A percentile compares a stretch with the other conserved stretches of the same genome.
Conservation (phyloP, 148 eudicot species). For the Spergularia marina region DNA sequence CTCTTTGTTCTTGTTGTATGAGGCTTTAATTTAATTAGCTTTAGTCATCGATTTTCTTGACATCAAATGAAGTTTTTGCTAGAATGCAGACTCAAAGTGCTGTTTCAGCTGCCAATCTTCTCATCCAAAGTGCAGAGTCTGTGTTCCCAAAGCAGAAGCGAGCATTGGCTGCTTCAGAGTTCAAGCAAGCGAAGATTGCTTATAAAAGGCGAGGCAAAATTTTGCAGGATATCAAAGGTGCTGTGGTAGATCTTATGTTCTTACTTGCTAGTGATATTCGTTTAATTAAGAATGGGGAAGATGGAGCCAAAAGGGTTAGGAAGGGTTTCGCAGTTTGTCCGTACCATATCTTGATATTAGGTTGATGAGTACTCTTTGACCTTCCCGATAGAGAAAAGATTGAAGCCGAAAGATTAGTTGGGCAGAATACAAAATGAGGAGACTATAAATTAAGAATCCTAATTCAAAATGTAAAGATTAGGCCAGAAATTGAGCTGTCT, state of each 20-base stretch:
- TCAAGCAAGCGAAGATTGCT: conserved; percentile 77
- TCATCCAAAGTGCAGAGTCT: conserved; percentile 66
- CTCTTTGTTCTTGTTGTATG: background rate
- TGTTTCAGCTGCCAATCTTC: conserved; percentile 65
- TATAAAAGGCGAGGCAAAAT: conserved; percentile 56
- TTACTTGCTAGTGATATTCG: background rate
- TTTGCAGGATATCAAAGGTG: conserved; percentile 53
- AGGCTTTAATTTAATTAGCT: background rate
- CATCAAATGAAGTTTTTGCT: conserved; percentile 5
- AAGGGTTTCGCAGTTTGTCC: background rate
- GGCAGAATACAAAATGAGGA: background rate
- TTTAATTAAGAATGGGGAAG: background rate
- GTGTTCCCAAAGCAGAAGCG: conserved; percentile 83
- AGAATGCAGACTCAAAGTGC: conserved; percentile 82
- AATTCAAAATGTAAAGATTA: background rate
- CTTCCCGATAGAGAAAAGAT: background rate
- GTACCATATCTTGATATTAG: background rate
- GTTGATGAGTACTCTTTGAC: background rate
- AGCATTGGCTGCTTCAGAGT: conserved; percentile 54
- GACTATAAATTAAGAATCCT: background rate
- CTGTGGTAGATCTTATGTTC: too few species aligned
- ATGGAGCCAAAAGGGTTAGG: background rate
- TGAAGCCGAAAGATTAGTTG: background rate
- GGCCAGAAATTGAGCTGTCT: background rate
- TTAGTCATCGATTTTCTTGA: background rate